phyloP scores from a whole-genome alignment of 345 rosid species.

The Brassica juncea region DNA sequence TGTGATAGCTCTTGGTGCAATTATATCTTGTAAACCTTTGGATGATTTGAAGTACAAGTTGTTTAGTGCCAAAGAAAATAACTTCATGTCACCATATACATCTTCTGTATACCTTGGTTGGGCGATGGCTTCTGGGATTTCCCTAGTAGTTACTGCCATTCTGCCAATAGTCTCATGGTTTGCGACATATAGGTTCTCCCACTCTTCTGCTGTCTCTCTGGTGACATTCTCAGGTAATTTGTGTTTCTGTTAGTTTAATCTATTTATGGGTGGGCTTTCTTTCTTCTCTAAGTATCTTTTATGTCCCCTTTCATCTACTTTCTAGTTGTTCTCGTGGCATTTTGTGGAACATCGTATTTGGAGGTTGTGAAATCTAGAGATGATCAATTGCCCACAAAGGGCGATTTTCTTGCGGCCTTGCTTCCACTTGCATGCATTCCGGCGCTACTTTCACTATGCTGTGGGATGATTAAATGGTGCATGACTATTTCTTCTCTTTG shows the following conservation, averaged over 20 bases:
- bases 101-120: slow-evolving; percentile 94
- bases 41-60: slow-evolving; percentile 75
- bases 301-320: slow-evolving; percentile 35
- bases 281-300: not conserved
- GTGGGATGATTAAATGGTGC: slow-evolving; percentile 96
- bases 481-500: slow-evolving; percentile 35
- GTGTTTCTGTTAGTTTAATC: slow-evolving; percentile 12
- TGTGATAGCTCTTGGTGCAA: slow-evolving; percentile 77
- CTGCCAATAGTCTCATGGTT: slow-evolving; percentile 98
- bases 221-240: slow-evolving; percentile 80
- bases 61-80: slow-evolving; percentile 61
- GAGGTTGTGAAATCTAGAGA: slow-evolving; percentile 90
- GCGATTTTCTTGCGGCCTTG: slow-evolving; percentile 94
- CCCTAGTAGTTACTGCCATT: slow-evolving; percentile 84
- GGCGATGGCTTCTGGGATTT: slow-evolving; percentile 96
- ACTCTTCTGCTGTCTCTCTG: slow-evolving; percentile 81
- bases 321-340: slow-evolving; percentile 88
- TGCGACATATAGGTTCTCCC: slow-evolving; percentile 87
- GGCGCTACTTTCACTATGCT: slow-evolving; percentile 79
- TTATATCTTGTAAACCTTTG: slow-evolving; percentile 84
- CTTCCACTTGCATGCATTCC: slow-evolving; percentile 97
- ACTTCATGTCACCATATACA: slow-evolving; percentile 75
- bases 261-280: slow-evolving; percentile 18
- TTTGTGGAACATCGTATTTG: slow-evolving; percentile 87
- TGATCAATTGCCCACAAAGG: slow-evolving; percentile 77